A percentile compares a stretch with the other conserved stretches of the same genome.
phyloP scores from a whole-genome alignment of 768 basidiomycete species.

The Lyophyllum shimeji region DNA sequence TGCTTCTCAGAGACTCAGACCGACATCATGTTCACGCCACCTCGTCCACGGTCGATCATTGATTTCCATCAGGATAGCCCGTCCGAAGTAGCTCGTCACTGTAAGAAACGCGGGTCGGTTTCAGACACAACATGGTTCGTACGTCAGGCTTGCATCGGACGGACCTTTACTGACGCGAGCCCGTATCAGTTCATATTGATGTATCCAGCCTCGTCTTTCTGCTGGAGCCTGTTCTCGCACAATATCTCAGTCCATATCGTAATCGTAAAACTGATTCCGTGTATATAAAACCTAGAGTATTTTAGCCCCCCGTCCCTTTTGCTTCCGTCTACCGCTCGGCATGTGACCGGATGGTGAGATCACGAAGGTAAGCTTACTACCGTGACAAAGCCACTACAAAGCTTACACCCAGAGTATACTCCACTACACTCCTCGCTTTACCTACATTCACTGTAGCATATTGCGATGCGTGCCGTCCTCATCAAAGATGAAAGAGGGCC shows the following conservation, averaged over 20 bases:
- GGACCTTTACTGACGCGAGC: not conserved
- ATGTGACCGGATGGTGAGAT: not conserved
- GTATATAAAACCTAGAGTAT: not conserved
- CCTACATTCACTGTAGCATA: not conserved
- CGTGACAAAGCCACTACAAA: too few relatives aligned
- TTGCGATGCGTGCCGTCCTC: slow-evolving; percentile 72
- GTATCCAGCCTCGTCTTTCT: not conserved
- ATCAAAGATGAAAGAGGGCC: slow-evolving; percentile 78
- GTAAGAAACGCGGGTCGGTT: not conserved
- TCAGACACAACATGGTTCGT: not conserved
- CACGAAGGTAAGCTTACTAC: too few relatives aligned
- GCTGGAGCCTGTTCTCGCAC: not conserved
- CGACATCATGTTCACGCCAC: not conserved
- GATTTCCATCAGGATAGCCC: not conserved
- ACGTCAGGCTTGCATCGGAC: not conserved
- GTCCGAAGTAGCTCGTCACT: not conserved
- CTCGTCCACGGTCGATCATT: not conserved
- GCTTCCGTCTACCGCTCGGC: not conserved
- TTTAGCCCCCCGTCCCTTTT: not conserved
- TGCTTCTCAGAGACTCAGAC: too few relatives aligned
- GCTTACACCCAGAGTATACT: too few relatives aligned
- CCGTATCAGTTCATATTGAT: not conserved
- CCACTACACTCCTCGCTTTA: not conserved
- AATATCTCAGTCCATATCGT: too few relatives aligned
- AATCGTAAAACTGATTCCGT: too few relatives aligned